Base-by-base conservation (phyloP, 2,329 filamentous ascomycete species). In the Hypoxylon sp. region DNA sequence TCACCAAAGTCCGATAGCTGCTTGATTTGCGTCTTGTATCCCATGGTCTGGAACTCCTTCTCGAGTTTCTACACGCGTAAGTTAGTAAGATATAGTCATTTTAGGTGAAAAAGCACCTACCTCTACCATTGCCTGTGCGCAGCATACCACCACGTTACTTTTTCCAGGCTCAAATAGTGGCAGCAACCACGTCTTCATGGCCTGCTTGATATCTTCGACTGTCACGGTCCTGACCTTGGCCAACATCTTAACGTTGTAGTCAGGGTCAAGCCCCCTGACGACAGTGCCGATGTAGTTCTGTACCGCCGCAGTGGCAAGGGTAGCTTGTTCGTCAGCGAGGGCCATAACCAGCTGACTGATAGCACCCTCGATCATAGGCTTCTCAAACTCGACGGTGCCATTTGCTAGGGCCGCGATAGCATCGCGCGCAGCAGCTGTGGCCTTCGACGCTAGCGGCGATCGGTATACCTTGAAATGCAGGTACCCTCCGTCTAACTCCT, bases 381-480 rank as follows among this genome's bases (percentile, higher is more conserved):
- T 87, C 74, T 98, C 93, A 57, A 99, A 90, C 28, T 85, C 82
- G 1, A 86, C 84, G 7, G 84, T 85, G 7, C 93, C 94, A 24
- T 88, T 85, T 2, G 91, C 89, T 69, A 96, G 89, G 62, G 88
- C 89, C 44, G 87, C 82, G 43, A 98, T 88, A 20, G 94, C 89
- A 34, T 89, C 85, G 66, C 89, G 90, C 53, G 90, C 91, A 0
- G 92, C 92, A 28, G 84, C 81, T 73, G 95, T 96, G 0, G 95
- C 95, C 76, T 94, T 95, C 79, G 88, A 92, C 0, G 91, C 90
- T 68, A 97, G 93, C 0, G 95, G 94, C 0, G 93, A 96, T 24
- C 94, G 90, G 81, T 96, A 97, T 43, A 98, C 90, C 56, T 89
- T 88, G 79, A 96, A 96, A 64, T 92, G 89, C 53, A 97, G 80